Evolutionary conservation across 148 eudicot species (phyloP), one percentile per base, ranked within the genome.

Genomic region (Rhododendron vialii): DNA sequence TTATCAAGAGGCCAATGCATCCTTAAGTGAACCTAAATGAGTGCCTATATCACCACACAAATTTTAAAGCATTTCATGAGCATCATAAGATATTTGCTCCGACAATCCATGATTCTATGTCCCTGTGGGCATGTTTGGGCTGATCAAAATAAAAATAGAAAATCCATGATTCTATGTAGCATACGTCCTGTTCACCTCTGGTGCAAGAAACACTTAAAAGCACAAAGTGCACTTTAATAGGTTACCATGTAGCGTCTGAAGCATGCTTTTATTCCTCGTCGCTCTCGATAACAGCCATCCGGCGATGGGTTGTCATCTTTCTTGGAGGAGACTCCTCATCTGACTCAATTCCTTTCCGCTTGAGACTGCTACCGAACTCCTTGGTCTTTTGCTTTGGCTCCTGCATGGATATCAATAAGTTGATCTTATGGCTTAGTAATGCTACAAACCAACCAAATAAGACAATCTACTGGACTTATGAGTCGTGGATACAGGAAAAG

Each of bases 251-350:
- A 61, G 43, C 35, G 13, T 43, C 63, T 43, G 59, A 43, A 76
- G 78, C 55, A 82, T 51, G 57, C 59, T 84, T 65, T 91, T 92
- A 96, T 7, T 96, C 99, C 26, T 95, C 99, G 71, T 96, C 99
- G 85, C 98, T 95, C 8, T 94, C 98, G 82, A 86, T 92, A 67
- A 96, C 94, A 53, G 95, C 93, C 98, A 90, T 92, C 76, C 98
- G 89, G 13, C 98, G 94, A 87, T 93, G 98, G 35, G 95, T 13
- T 73, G 95, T 43, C 28, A 92, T 84, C 88, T 95, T 96, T 86
- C 93, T 92, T 36, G 89, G 98, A 78, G 98, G 94, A 88, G 98
- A 94, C 18, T 96, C 99, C 88, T 95, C 98, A 84, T 96, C 99
- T 61, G 98, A 96, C 61, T 95, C 98, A 8, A 95, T 91, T 84